A percentile compares a stretch with the other conserved stretches of the same genome.
These are phyloP conservation scores for Saccharomycopsis crataegensis DNA, from an alignment of 1,139 yeast species.

Conservation along the genomic window DNA sequence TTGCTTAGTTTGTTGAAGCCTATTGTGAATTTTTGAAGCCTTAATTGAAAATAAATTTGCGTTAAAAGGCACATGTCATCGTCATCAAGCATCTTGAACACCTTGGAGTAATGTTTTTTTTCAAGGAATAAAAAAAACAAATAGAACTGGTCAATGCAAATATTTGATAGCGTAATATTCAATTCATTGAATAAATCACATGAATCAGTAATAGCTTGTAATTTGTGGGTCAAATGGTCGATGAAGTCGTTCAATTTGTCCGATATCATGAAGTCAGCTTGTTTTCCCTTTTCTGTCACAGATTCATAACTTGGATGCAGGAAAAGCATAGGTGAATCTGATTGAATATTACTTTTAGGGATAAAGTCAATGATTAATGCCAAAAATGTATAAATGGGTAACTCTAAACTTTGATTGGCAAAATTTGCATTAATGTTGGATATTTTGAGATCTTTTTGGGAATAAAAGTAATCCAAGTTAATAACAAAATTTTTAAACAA, in stretches of 20 bases:
- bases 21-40: slow-evolving; percentile 24
- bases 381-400: too few species aligned
- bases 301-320: too few species aligned
- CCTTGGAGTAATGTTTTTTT: slow-evolving; percentile 12
- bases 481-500: too few species aligned
- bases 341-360: too few species aligned
- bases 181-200: slow-evolving; percentile 2
- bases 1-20: slow-evolving; percentile 26
- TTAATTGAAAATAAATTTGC: slow-evolving; percentile 10
- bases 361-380: too few species aligned
- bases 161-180: slow-evolving; percentile 11
- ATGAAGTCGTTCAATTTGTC: slow-evolving; percentile 2
- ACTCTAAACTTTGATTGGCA: too few species aligned
- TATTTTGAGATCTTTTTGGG: too few species aligned
- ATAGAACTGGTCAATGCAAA: slow-evolving; percentile 14
- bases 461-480: too few species aligned
- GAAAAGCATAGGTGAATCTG: too few species aligned
- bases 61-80: slow-evolving; percentile 3
- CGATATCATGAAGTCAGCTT: neutral
- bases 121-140: slow-evolving; percentile 6
- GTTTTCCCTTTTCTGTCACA: neutral
- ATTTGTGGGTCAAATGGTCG: neutral
- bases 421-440: too few species aligned
- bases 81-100: slow-evolving; percentile 19
- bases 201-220: neutral